These are phyloP conservation scores for Chlorociboria aeruginascens DNA, from an alignment of 495 filamentous ascomycete species.

Conservation along the genomic window DNA sequence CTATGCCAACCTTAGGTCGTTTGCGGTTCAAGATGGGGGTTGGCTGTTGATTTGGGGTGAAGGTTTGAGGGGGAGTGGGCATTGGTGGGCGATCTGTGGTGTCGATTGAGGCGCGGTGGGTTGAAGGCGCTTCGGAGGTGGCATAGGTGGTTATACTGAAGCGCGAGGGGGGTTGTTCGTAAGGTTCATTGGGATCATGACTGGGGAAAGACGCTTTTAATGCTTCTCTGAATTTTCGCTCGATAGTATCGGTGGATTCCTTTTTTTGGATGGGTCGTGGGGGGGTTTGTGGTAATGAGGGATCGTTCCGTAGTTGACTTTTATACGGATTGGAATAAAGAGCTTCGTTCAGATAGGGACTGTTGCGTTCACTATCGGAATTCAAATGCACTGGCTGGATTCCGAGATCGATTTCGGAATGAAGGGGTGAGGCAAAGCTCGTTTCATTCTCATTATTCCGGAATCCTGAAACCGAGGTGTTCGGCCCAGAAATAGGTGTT, in stretches of 20 bases:
- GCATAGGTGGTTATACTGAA: slow-evolving; percentile 66
- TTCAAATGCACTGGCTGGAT: slow-evolving; percentile 14
- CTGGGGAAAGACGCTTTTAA: slow-evolving; percentile 8
- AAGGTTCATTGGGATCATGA: slow-evolving; percentile 12
- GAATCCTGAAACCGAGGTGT: slow-evolving; percentile 20
- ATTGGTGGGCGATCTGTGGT: slow-evolving; percentile 13
- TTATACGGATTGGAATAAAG: slow-evolving; percentile 21
- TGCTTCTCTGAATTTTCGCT: slow-evolving; percentile 17
- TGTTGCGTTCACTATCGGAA: slow-evolving; percentile 7
- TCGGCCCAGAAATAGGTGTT: slow-evolving; percentile 6
- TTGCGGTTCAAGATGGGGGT: slow-evolving; percentile 12
- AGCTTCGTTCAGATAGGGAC: slow-evolving; percentile 3
- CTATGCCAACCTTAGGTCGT: slow-evolving; percentile 7
- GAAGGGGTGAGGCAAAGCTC: slow-evolving; percentile 14
- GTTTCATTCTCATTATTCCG: slow-evolving; percentile 21
- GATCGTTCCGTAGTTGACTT: slow-evolving; percentile 10
- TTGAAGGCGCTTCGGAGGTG: slow-evolving; percentile 35
- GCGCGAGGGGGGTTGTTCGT: slow-evolving; percentile 47
- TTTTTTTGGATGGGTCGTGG: slow-evolving; percentile 7
- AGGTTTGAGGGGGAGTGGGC: slow-evolving; percentile 8
- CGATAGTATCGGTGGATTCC: slow-evolving; percentile 24
- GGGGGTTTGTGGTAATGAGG: background rate
- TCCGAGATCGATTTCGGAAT: background rate
- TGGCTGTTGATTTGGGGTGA: background rate
- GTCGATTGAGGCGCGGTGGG: slow-evolving; percentile 42